These are phyloP conservation scores for Paramyrothecium roridum DNA, from an alignment of 2,329 filamentous ascomycete genomes.

Conservation along the genomic window DNA sequence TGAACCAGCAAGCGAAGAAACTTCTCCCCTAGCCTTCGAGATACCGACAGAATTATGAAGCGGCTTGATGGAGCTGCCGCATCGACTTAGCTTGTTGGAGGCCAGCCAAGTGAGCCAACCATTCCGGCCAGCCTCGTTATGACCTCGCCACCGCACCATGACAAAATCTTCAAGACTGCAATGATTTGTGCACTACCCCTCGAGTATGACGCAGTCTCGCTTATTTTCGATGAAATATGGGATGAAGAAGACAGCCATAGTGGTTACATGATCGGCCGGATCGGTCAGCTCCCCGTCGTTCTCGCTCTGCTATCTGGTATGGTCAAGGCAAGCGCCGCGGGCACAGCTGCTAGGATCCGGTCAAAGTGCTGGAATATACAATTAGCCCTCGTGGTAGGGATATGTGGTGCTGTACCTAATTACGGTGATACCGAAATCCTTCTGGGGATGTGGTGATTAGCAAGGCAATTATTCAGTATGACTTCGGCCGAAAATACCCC, in stretches of 20 bases:
- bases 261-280: slow-evolving; percentile 17
- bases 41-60: too few relatives aligned
- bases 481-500: slow-evolving; percentile 19
- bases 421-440: slow-evolving; percentile 10
- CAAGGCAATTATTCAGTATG: slow-evolving; percentile 22
- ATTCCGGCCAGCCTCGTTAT: too few relatives aligned
- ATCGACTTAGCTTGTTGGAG: too few relatives aligned
- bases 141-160: too few relatives aligned
- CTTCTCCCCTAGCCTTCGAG: too few relatives aligned
- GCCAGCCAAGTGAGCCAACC: too few relatives aligned
- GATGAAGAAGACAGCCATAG: slow-evolving; percentile 17
- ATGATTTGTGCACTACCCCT: slow-evolving; percentile 6
- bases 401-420: slow-evolving; percentile 16
- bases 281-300: slow-evolving; percentile 24
- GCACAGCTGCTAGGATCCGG: slow-evolving; percentile 6
- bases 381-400: slow-evolving; percentile 14
- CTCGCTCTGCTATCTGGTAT: slow-evolving; percentile 22
- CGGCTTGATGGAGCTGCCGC: too few relatives aligned
- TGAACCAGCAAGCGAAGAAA: too few relatives aligned
- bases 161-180: slow-evolving; percentile 5
- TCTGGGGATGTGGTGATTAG: slow-evolving; percentile 26
- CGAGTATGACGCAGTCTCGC: slow-evolving; percentile 3
- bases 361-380: slow-evolving; percentile 13
- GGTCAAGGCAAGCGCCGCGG: slow-evolving; percentile 19
- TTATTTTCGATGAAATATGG: slow-evolving; percentile 3